Conservation (phyloP, 2,329 filamentous ascomycete genomes). For the Penicillium concentricum region DNA sequence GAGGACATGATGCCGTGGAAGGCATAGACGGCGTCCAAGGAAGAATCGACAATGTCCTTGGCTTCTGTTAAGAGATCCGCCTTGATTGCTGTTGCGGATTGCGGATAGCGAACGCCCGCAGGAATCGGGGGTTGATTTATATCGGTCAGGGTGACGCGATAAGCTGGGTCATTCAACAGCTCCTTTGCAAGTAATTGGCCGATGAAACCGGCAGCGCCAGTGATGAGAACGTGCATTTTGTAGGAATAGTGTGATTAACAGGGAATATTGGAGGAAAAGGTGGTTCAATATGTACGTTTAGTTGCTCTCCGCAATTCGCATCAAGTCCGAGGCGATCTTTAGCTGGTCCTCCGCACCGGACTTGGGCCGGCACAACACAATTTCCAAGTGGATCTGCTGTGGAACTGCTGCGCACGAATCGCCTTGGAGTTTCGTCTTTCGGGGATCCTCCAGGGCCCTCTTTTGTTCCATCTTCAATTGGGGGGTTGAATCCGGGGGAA, state of each 20-base stretch:
- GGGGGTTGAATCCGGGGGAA: neutral
- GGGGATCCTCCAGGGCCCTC: neutral
- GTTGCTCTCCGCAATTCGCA: constrained; percentile 36
- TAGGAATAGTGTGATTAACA: neutral
- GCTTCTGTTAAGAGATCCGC: constrained; percentile 55
- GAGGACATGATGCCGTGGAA: constrained; percentile 69
- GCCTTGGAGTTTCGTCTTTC: neutral
- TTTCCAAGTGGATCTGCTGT: constrained; percentile 14
- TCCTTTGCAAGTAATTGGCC: constrained; percentile 60
- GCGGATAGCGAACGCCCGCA: constrained; percentile 46
- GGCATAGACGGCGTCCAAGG: constrained; percentile 57
- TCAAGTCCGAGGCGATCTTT: constrained; percentile 33
- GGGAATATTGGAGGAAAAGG: neutral
- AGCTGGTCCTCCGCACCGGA: constrained; percentile 31
- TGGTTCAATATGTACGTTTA: constrained; percentile 8
- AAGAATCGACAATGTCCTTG: constrained; percentile 37
- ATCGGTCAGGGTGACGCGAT: constrained; percentile 57
- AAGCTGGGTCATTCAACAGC: constrained; percentile 51
- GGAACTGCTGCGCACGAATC: constrained; percentile 5
- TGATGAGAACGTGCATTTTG: constrained; percentile 58
- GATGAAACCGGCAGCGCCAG: constrained; percentile 64
- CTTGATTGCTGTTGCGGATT: constrained; percentile 52
- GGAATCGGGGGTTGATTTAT: constrained; percentile 55
- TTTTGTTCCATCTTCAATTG: neutral
- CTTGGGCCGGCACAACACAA: constrained; percentile 21